Conservation (phyloP, 495 filamentous ascomycete species). For the Aspergillus hancockii region DNA sequence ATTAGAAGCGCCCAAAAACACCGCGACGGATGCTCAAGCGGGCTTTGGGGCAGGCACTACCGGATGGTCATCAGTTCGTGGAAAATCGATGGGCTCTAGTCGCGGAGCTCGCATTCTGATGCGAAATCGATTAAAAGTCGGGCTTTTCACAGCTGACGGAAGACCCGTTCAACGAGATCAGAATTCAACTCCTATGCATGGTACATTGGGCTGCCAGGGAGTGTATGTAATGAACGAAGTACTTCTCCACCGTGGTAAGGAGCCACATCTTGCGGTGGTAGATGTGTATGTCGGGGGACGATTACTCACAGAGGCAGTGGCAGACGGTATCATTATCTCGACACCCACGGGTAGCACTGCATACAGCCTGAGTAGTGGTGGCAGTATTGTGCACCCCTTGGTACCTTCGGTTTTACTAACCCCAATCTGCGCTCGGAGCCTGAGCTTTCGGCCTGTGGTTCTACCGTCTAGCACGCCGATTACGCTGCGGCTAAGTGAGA, state of each 20-base stretch:
- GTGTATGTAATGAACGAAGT: constrained; percentile 95
- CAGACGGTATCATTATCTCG: constrained; percentile 90
- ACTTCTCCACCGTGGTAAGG: constrained; percentile 84
- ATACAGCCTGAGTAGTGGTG: constrained; percentile 87
- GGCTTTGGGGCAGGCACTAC: constrained; percentile 39
- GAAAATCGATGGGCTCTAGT: constrained; percentile 76
- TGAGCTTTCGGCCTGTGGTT: constrained; percentile 90
- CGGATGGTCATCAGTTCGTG: constrained; percentile 71
- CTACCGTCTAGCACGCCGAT: constrained; percentile 85
- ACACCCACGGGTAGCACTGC: constrained; percentile 95
- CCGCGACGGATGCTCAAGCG: constrained; percentile 16
- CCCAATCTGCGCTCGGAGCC: constrained; percentile 87
- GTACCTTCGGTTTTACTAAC: constrained; percentile 86
- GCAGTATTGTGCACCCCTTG: constrained; percentile 92
- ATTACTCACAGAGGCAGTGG: constrained; percentile 87
- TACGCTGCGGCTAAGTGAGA: constrained; percentile 75
- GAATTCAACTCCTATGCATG: constrained; percentile 13
- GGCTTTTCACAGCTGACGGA: constrained; percentile 67
- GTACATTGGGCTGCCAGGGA: constrained; percentile 28
- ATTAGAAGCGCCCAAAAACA: constrained; percentile 29
- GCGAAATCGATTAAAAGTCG: constrained; percentile 81
- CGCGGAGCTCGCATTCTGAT: constrained; percentile 78
- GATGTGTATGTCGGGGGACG: constrained; percentile 83
- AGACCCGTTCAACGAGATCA: constrained; percentile 40
- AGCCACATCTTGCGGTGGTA: constrained; percentile 87